These are phyloP conservation scores for Dothideomycetes sp. DNA, from an alignment of 2,329 filamentous ascomycete species.

Conservation along the genomic window DNA sequence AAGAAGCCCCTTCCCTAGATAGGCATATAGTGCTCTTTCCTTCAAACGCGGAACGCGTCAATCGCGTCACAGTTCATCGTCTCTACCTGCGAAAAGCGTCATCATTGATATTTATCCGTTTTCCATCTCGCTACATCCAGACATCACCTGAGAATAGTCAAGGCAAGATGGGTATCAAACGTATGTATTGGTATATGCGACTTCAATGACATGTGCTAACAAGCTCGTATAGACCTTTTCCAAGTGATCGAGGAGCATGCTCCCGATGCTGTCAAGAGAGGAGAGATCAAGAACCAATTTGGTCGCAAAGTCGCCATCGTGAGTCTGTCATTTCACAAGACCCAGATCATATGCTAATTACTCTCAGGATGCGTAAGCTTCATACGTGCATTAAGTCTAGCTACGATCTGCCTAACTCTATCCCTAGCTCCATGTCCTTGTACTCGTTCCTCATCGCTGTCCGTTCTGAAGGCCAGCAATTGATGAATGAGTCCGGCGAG, in stretches of 20 bases:
- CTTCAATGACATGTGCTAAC: not conserved
- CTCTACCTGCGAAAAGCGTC: not conserved
- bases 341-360: slow-evolving; percentile 18
- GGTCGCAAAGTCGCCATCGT: slow-evolving; percentile 97
- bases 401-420: slow-evolving; percentile 3
- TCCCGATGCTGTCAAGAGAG: slow-evolving; percentile 89
- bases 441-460: slow-evolving; percentile 98
- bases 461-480: slow-evolving; percentile 89
- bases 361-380: slow-evolving; percentile 38
- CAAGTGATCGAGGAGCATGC: slow-evolving; percentile 52
- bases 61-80: slow-evolving; percentile 1
- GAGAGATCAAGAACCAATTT: slow-evolving; percentile 98
- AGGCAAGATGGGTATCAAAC: slow-evolving; percentile 30
- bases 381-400: not conserved
- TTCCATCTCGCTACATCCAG: no score
- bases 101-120: not conserved
- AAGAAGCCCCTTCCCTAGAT: no score
- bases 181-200: slow-evolving; percentile 17
- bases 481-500: slow-evolving; percentile 89
- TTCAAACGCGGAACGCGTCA: no score
- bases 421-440: slow-evolving; percentile 81
- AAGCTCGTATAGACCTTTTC: slow-evolving; percentile 29
- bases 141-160: no score
- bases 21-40: no score
- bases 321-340: slow-evolving; percentile 31